These are phyloP conservation scores for Noccaea caerulescens DNA, from an alignment of 345 rosid species.

Conservation along the genomic window DNA sequence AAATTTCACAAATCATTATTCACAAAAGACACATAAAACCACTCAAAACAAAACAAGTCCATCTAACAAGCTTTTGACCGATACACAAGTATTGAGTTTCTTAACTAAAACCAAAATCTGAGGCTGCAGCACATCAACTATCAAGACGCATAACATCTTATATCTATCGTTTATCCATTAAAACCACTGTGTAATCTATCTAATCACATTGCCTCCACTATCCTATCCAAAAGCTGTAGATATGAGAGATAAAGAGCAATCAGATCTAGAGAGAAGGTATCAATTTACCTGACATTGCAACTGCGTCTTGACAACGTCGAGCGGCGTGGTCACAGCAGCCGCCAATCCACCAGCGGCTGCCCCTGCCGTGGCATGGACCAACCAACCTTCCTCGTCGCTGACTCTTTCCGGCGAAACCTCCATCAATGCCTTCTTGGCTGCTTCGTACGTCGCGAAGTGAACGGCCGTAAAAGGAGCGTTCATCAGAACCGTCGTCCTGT, in stretches of 20 bases:
- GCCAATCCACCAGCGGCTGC: conserved; percentile 91
- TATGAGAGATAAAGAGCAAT: conserved; percentile 14
- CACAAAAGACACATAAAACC: background rate
- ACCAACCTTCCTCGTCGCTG: conserved; percentile 63
- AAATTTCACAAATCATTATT: background rate
- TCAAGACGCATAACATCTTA: background rate
- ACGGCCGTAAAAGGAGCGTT: conserved; percentile 92
- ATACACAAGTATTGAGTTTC: background rate
- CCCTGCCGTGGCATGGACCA: conserved; percentile 85
- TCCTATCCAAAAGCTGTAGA: background rate
- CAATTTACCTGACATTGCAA: conserved; percentile 89
- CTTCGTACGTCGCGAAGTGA: conserved; percentile 88
- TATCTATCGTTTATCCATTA: background rate
- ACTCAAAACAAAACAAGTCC: conserved; percentile 5
- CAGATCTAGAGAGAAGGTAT: background rate
- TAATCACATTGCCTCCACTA: conserved; percentile 1
- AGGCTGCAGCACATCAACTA: background rate
- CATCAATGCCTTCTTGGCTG: conserved; percentile 67
- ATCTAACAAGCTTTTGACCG: conserved; percentile 1
- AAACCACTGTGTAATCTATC: background rate
- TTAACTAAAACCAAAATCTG: background rate
- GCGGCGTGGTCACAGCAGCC: conserved; percentile 79
- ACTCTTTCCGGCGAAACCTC: conserved; percentile 75
- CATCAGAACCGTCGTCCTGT: conserved; percentile 89
- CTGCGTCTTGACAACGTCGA: conserved; percentile 95